Evolutionary conservation across 306 rosid genomes (phyloP).

Genomic region (cucumber (Cucumis sativus)): DNA sequence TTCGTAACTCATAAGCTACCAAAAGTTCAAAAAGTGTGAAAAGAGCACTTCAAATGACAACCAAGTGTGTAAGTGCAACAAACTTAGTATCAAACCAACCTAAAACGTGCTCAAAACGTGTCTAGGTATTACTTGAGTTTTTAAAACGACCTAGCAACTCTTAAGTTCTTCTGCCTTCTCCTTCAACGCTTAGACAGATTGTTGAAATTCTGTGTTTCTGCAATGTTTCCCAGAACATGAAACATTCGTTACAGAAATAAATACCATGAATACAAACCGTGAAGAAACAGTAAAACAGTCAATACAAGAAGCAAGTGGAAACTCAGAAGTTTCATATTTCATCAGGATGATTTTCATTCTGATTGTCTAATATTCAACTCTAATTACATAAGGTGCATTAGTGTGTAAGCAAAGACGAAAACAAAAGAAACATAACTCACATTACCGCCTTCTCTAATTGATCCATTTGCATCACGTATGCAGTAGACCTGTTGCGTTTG

Average conservation of each 20-base stretch:
- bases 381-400: too few relatives aligned
- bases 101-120: too few relatives aligned
- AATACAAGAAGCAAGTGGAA: not conserved
- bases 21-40: too few relatives aligned
- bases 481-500: constrained; percentile 89
- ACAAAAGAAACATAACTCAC: constrained; percentile 18
- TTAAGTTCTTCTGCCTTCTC: constrained; percentile 72
- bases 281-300: not conserved
- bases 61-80: too few relatives aligned
- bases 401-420: not conserved
- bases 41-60: too few relatives aligned
- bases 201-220: constrained; percentile 62
- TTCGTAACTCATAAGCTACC: too few relatives aligned
- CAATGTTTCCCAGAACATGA: not conserved
- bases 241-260: not conserved
- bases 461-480: constrained; percentile 59
- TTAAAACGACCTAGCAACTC: not conserved
- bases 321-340: too few relatives aligned
- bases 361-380: too few relatives aligned
- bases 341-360: too few relatives aligned
- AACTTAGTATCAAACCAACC: too few relatives aligned
- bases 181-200: constrained; percentile 65
- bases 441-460: constrained; percentile 83
- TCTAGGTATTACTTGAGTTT: too few relatives aligned
- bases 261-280: not conserved